Conservation (phyloP, 331 rosid species). For the Dryas integrifolia region DNA sequence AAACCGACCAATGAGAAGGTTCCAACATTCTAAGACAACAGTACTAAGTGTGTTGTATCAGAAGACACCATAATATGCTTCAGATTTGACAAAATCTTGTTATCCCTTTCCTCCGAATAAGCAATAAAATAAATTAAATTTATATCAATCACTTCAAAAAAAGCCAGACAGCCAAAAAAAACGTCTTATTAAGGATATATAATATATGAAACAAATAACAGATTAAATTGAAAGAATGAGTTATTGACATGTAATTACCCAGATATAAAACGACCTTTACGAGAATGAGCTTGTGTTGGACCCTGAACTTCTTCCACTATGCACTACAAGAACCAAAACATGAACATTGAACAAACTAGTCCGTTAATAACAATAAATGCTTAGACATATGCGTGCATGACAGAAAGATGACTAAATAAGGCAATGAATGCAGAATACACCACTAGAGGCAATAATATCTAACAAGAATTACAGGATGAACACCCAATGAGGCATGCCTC, state of each 20-base stretch:
- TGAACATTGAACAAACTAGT: conserved; percentile 15
- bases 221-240: not conserved
- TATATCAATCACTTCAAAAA: conserved; percentile 10
- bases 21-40: not conserved
- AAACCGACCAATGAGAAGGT: not conserved
- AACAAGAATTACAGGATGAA: not conserved
- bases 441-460: not conserved
- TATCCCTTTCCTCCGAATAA: not conserved
- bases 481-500: not conserved
- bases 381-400: not conserved
- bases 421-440: not conserved
- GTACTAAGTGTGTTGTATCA: not conserved
- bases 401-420: conserved; percentile 5
- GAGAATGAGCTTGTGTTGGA: conserved; percentile 83
- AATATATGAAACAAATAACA: not conserved
- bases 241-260: conserved; percentile 50
- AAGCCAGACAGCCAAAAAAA: not conserved
- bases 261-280: conserved; percentile 86
- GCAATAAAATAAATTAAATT: not conserved
- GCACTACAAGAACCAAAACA: conserved; percentile 58
- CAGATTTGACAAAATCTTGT: not conserved
- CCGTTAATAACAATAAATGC: not conserved
- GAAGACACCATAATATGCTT: not conserved
- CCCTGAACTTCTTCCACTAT: conserved; percentile 97
- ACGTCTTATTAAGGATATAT: not conserved